Evolutionary conservation across 192 early-diverging fungal species (phyloP), one percentile per base, ranked within the genome.

Genomic region (Paraglomus occultum): DNA sequence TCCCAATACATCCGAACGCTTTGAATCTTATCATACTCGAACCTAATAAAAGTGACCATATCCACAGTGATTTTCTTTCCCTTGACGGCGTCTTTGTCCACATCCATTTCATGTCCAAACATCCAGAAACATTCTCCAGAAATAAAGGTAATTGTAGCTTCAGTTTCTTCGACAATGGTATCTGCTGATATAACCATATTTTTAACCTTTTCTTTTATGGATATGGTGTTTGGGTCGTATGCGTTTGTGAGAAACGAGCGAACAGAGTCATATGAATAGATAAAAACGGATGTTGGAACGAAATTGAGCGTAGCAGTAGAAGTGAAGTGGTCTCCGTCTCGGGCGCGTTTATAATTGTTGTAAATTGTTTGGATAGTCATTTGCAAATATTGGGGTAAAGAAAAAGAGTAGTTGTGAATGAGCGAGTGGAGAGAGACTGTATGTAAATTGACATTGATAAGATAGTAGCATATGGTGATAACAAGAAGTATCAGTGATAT

Each of bases 121-220:
- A 80, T 39, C 79, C 79, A 80, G 15, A 46, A 66, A 38, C 75
- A 75, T 20, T 71, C 64, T 5, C 79, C 79, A 8, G 61, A 70
- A 69, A 77, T 64, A 72, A 80, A 80, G 51, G 76, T 76, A 64
- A 80, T 74, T 1, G 75, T 80, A 14, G 74, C 61, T 50, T 77
- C 79, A 14, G 76, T 71, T 42, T 80, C 79, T 71, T 80, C 79
- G 11, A 80, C 79, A 11, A 76, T 73, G 5, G 79, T 75, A 14
- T 73, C 72, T 45, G 70, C 65, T n/a, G 75, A 75, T 5, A 80
- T 64, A 31, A 75, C 77, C 11, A 59, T 53, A n/a, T 75, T 54
- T 18, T 77, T 70, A 6, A 75, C 57, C 17, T 50, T 72, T 64
- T 80, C 79, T 14, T 73, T 72, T 4, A 80, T 68, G 1, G 17